phyloP scores from a whole-genome alignment of 345 rosid genomes.

The Brassica carinata region DNA sequence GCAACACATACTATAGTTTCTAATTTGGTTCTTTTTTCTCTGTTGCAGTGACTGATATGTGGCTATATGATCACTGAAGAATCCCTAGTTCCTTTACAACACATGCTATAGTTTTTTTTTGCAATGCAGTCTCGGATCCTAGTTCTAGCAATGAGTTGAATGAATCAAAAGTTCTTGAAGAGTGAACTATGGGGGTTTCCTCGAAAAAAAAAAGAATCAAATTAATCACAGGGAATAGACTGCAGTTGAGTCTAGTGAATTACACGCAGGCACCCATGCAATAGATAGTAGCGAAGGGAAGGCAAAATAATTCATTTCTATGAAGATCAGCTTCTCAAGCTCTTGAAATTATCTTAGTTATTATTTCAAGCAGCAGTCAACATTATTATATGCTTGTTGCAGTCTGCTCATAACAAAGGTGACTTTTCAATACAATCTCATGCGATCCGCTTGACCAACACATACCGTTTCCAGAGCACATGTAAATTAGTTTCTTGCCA shows the following conservation, averaged over 20 bases:
- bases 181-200: conserved; percentile 66
- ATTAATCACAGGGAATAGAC: conserved; percentile 48
- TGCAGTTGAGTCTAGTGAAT: conserved; percentile 33
- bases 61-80: no score
- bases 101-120: conserved; percentile 19
- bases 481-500: conserved; percentile 50
- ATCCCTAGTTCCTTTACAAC: conserved; percentile 20
- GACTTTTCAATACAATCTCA: conserved; percentile 89
- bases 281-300: conserved; percentile 6
- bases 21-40: not conserved
- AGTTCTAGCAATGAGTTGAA: conserved; percentile 37
- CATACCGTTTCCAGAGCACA: conserved; percentile 69
- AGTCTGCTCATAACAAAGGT: conserved; percentile 83
- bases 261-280: no score
- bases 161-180: conserved; percentile 72
- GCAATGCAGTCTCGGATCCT: conserved; percentile 44
- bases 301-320: not conserved
- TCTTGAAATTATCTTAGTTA: conserved; percentile 13
- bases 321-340: not conserved
- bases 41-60: conserved; percentile 29
- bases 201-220: conserved; percentile 43
- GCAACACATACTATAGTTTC: not conserved
- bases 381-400: conserved; percentile 24
- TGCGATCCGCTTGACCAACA: conserved; percentile 52
- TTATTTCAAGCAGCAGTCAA: conserved; percentile 1